Conservation (phyloP, 1,284 basidiomycete species). For the Malassezia caprae region DNA sequence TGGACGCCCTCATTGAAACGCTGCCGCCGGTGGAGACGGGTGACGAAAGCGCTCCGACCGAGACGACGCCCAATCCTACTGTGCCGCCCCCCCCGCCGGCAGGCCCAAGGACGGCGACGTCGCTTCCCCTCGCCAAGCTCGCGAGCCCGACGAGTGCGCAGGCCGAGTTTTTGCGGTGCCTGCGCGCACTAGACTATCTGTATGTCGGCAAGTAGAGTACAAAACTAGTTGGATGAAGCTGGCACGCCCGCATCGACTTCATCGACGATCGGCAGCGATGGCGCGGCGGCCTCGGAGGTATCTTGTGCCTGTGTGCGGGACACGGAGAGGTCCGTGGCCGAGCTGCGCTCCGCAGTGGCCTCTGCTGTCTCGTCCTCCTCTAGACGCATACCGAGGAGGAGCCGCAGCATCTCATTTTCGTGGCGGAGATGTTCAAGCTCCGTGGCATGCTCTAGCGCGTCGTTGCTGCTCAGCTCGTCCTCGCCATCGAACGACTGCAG, state of each 20-base stretch:
- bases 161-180: slow-evolving; percentile 39
- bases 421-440: slow-evolving; percentile 37
- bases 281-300: not conserved
- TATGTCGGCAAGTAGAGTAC: slow-evolving; percentile 16
- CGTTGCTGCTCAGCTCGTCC: slow-evolving; percentile 30
- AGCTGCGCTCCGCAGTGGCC: not conserved
- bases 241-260: slow-evolving; percentile 5
- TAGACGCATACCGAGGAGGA: slow-evolving; percentile 23
- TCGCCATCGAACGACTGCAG: slow-evolving; percentile 23
- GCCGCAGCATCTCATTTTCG: slow-evolving; percentile 40
- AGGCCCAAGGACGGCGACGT: slow-evolving; percentile 16
- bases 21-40: slow-evolving; percentile 28
- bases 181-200: slow-evolving; percentile 43
- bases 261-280: not conserved
- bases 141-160: slow-evolving; percentile 42
- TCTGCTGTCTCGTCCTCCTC: not conserved
- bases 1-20: slow-evolving; percentile 32
- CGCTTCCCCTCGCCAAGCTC: slow-evolving; percentile 36
- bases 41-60: slow-evolving; percentile 12
- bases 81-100: slow-evolving; percentile 1
- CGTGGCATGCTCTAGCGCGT: slow-evolving; percentile 31
- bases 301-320: not conserved
- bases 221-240: slow-evolving; percentile 1
- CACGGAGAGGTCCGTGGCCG: slow-evolving; percentile 21
- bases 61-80: not conserved